Evolutionary conservation across 2,329 filamentous ascomycete species (phyloP).

Genomic region (Fusarium liriodendri): DNA sequence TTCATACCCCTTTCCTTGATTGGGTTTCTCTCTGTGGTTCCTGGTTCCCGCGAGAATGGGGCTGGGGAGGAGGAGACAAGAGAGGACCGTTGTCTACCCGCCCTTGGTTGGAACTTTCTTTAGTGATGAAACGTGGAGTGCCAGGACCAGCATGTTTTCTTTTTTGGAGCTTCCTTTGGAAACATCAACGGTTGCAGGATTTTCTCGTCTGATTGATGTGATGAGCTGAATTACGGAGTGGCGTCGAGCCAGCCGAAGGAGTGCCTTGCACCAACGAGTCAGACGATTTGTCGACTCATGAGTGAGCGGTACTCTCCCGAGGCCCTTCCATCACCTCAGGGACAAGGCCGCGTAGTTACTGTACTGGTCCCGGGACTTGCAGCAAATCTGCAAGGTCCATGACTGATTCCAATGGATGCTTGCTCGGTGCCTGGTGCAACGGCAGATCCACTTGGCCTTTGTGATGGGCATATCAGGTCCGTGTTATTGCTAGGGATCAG

Average conservation of each 20-base stretch:
- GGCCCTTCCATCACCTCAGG: not conserved
- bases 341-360: not conserved
- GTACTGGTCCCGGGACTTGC: not conserved
- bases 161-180: not conserved
- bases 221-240: not conserved
- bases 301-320: not conserved
- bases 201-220: not conserved
- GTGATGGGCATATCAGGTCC: not conserved
- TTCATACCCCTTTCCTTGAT: conserved; percentile 1
- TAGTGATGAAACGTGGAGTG: not conserved
- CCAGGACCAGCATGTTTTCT: not conserved
- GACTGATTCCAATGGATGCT: not conserved
- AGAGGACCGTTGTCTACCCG: not conserved
- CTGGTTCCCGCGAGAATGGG: not conserved
- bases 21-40: not conserved
- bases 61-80: not conserved
- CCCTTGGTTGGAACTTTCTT: not conserved
- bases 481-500: not conserved
- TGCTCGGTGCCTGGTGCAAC: not conserved
- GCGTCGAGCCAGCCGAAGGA: not conserved
- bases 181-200: not conserved
- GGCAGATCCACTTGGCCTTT: not conserved
- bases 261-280: not conserved
- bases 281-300: not conserved
- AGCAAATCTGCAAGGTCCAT: not conserved